A percentile compares a stretch with the other conserved stretches of the same genome.
phyloP scores from a whole-genome alignment of 2,329 filamentous ascomycete genomes.

The Bimuria novae-zelandiae region DNA sequence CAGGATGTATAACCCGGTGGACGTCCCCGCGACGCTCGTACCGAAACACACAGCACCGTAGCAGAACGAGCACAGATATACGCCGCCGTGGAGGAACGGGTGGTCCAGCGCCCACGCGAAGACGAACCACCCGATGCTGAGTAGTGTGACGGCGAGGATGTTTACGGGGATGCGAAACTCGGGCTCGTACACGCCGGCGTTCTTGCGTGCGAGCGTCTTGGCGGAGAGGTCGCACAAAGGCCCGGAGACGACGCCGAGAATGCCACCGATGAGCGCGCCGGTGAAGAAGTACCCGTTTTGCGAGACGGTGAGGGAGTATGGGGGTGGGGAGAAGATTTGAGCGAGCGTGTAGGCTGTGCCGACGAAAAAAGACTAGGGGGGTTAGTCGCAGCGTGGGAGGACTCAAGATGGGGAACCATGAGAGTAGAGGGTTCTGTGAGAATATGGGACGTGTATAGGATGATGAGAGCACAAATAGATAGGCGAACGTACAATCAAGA shows the following conservation, averaged over 20 bases:
- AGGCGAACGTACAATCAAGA: no score
- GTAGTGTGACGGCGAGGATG: slow-evolving; percentile 18
- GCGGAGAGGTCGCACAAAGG: slow-evolving; percentile 26
- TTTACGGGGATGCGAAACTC: slow-evolving; percentile 31
- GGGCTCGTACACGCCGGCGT: slow-evolving; percentile 25
- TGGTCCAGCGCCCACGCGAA: slow-evolving; percentile 26
- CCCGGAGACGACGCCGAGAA: slow-evolving; percentile 23
- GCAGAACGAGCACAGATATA: slow-evolving; percentile 22
- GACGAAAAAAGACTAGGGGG: slow-evolving; percentile 34
- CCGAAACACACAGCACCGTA: slow-evolving; percentile 27
- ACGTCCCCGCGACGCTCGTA: slow-evolving; percentile 23
- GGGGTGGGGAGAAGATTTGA: slow-evolving; percentile 26
- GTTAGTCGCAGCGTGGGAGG: no score
- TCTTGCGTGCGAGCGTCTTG: slow-evolving; percentile 12
- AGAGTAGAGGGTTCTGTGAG: no score
- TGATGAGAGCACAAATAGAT: no score
- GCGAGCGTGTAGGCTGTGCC: slow-evolving; percentile 30
- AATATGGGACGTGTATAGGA: no score
- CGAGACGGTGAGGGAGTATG: slow-evolving; percentile 26
- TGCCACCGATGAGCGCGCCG: slow-evolving; percentile 27
- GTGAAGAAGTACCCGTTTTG: slow-evolving; percentile 34
- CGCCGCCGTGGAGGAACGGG: slow-evolving; percentile 8
- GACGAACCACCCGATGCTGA: slow-evolving; percentile 27
- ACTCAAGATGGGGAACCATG: no score
- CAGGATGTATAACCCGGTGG: slow-evolving; percentile 42